These are phyloP conservation scores for Blastobotrys elegans DNA, from an alignment of 1,139 yeast species.

Conservation along the genomic window DNA sequence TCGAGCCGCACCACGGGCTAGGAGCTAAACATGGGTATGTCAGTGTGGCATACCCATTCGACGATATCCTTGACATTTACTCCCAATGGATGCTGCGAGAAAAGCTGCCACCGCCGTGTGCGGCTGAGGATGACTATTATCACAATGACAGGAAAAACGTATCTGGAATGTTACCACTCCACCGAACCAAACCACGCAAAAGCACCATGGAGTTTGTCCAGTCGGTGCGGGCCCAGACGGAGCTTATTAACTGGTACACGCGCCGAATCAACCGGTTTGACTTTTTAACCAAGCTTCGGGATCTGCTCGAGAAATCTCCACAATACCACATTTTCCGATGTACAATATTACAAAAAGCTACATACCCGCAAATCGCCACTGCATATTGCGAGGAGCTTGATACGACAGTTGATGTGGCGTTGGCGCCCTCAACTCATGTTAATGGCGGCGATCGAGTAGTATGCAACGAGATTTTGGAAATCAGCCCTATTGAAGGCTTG, in stretches of 20 bases:
- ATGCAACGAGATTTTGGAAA: constrained; percentile 32
- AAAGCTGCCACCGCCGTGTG: background rate
- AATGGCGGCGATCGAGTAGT: constrained; percentile 33
- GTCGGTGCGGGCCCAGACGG: background rate
- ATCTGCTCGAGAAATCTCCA: background rate
- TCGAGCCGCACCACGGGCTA: constrained; percentile 8
- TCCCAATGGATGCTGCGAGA: constrained; percentile 21
- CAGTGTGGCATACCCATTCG: constrained; percentile 25
- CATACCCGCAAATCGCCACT: constrained; percentile 23
- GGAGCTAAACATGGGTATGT: constrained; percentile 15
- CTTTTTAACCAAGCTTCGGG: background rate
- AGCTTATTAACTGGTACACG: constrained; percentile 1
- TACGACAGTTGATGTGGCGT: constrained; percentile 24
- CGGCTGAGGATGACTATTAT: background rate
- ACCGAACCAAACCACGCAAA: background rate
- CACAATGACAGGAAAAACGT: no score
- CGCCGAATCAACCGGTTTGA: constrained; percentile 5
- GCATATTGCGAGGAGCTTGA: constrained; percentile 30
- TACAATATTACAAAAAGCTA: constrained; percentile 21
- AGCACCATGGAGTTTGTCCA: constrained; percentile 4
- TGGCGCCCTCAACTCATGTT: constrained; percentile 22
- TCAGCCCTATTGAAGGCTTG: constrained; percentile 30
- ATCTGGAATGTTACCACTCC: background rate
- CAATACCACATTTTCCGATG: constrained; percentile 27
- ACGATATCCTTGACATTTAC: constrained; percentile 19